Base-by-base conservation (phyloP, 2,329 filamentous ascomycete species). In the Phaeoacremonium minimum region DNA sequence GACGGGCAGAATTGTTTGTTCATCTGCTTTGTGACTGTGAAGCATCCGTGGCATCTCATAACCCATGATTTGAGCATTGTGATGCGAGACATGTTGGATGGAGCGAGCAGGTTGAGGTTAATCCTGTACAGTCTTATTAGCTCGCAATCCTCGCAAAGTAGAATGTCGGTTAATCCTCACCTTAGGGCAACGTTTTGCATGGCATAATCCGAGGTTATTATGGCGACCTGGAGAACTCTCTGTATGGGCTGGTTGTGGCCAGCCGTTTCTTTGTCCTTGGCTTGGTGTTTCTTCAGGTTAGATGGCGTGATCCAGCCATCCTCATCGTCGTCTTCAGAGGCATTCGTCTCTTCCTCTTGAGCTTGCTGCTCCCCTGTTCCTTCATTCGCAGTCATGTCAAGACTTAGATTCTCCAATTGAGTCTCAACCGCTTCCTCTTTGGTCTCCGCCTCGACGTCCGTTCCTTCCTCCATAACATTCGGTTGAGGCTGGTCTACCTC, bases 171-270 rank as follows among this genome's bases (percentile, higher is more conserved):
- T 28, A 49, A n/a, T n/a, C n/a, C n/a, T n/a, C 97, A 94, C 49
- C 94, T 87, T 5, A 98, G 75, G 3, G 93, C 77, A 7, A 97
- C 89, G 58, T 97, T 97, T 66, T 97, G 91, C 87, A 98, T 95
- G 37, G 93, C 91, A 63, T 87, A 97, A 68, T 98, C 93, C 38
- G 85, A 89, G 2, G 93, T 97, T 55, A 97, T 83, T 30, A 91
- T 82, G n/a, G 89, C 91, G 13, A 87, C 87, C 61, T 94, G 83
- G 49, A 96, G 83, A 11, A 77, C 79, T 43, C 77, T 76, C 22
- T 77, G 71, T 36, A 77, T 70, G 2, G 72, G 58, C 41, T 69
- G 59, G 33, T 71, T 63, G 28, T 71, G 63, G 15, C 67, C 59
- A 2, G 68, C 60, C 6, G 63, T 64, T 15, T 67, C 62, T 17